Evolutionary conservation across 2,329 filamentous ascomycete species (phyloP).

Genomic region (Pyricularia sp.): DNA sequence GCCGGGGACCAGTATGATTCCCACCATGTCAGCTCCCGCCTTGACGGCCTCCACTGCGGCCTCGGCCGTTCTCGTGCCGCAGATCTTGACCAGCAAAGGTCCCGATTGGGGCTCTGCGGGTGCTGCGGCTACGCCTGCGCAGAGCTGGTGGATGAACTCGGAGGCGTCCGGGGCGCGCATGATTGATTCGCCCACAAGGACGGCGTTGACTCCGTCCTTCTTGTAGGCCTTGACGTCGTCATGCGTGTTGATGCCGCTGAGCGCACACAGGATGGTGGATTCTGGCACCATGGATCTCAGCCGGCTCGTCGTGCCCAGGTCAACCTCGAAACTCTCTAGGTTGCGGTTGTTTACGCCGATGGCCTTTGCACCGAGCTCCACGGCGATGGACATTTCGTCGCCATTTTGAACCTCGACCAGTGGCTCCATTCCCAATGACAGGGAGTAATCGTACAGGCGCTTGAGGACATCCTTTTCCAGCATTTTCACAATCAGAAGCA

Average conservation of each 20-base stretch:
- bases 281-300: conserved; percentile 79
- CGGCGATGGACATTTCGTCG: conserved; percentile 83
- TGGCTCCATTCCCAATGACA: conserved; percentile 91
- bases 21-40: conserved; percentile 83
- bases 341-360: conserved; percentile 98
- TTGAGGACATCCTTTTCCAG: conserved; percentile 65
- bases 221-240: conserved; percentile 84
- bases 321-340: conserved; percentile 92
- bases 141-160: conserved; percentile 74
- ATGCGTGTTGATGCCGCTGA: conserved; percentile 86
- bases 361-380: conserved; percentile 71
- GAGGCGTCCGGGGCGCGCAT: conserved; percentile 84
- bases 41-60: conserved; percentile 73
- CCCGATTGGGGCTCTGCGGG: conserved; percentile 11
- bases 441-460: conserved; percentile 78
- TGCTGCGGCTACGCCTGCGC: conserved; percentile 44
- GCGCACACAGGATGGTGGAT: conserved; percentile 80
- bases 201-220: conserved; percentile 81
- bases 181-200: conserved; percentile 89
- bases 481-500: conserved; percentile 98
- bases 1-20: conserved; percentile 81
- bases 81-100: conserved; percentile 80
- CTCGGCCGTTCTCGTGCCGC: conserved; percentile 77
- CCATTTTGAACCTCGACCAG: conserved; percentile 93
- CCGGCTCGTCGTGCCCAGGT: conserved; percentile 83